A percentile compares a stretch with the other conserved stretches of the same genome.
Conservation (phyloP, 169 alveolate species). For the Miamiensis avidus region DNA sequence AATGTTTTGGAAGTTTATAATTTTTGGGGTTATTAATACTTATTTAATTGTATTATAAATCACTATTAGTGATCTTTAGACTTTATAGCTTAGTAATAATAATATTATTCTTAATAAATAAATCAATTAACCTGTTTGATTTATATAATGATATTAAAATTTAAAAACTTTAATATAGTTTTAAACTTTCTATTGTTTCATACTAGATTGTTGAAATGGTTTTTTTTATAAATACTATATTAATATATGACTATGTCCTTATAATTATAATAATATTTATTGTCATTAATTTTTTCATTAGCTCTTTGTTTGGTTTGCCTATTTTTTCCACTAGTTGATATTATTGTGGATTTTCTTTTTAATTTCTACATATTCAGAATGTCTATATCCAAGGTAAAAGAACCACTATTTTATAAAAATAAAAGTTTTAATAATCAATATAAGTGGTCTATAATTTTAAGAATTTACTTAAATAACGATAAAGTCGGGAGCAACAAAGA, state of each 20-base stretch:
- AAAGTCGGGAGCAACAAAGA: conserved; percentile 26
- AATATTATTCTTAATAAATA: background rate
- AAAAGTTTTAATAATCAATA: too few species aligned
- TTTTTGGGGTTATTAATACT: too few species aligned
- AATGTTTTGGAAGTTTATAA: background rate
- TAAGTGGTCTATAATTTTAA: background rate
- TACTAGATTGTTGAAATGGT: background rate
- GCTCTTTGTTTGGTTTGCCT: background rate
- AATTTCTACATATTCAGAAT: background rate
- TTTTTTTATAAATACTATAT: too few species aligned
- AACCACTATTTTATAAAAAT: background rate
- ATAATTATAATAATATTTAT: too few species aligned
- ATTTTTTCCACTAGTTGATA: background rate
- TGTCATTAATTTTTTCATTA: background rate
- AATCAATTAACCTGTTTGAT: too few species aligned
- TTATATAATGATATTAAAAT: too few species aligned
- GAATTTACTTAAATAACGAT: conserved; percentile 4
- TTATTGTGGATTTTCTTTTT: background rate
- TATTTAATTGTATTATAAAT: background rate
- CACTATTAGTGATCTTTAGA: background rate
- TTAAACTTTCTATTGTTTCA: too few species aligned
- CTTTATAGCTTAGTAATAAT: background rate
- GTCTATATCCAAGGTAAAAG: background rate
- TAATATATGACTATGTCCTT: too few species aligned
- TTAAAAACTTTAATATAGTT: too few species aligned